A percentile compares a stretch with the other conserved stretches of the same genome.
phyloP scores from a whole-genome alignment of 306 rosid species.

The Casuarina equisetifolia region DNA sequence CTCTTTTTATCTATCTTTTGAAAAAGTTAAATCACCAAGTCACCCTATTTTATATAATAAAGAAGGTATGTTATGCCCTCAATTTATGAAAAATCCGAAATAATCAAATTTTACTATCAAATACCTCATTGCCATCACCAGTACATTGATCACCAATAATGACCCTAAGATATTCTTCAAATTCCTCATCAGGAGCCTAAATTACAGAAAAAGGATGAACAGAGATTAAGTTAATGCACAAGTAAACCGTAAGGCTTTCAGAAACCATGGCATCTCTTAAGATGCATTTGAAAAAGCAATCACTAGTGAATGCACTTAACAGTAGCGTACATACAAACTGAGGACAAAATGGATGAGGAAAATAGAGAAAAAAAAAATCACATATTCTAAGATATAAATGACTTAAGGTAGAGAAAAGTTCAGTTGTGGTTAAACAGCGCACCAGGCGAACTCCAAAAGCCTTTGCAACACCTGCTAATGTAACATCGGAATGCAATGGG shows the following conservation, averaged over 20 bases:
- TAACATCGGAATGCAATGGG: constrained; percentile 89
- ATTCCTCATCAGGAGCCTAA: constrained; percentile 99
- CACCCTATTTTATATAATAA: neutral
- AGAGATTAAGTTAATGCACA: constrained; percentile 14
- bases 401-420: constrained; percentile 10
- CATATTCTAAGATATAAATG: neutral
- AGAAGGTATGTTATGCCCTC: neutral
- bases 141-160: constrained; percentile 74
- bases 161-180: constrained; percentile 88
- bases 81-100: neutral
- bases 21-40: neutral
- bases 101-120: constrained; percentile 5
- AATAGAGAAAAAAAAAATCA: constrained; percentile 2
- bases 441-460: constrained; percentile 96
- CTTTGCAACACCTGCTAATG: constrained; percentile 87
- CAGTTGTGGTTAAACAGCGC: constrained; percentile 35
- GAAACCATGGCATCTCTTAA: neutral
- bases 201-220: constrained; percentile 23
- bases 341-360: constrained; percentile 9
- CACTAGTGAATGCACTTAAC: constrained; percentile 12
- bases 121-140: constrained; percentile 85
- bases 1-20: neutral
- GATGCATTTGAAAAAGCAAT: constrained; percentile 8
- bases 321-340: constrained; percentile 19
- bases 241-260: constrained; percentile 20